Evolutionary conservation across 1,284 basidiomycete genomes (phyloP), one percentile per base, ranked within the genome.

Genomic region (Coniferiporia weirii): DNA sequence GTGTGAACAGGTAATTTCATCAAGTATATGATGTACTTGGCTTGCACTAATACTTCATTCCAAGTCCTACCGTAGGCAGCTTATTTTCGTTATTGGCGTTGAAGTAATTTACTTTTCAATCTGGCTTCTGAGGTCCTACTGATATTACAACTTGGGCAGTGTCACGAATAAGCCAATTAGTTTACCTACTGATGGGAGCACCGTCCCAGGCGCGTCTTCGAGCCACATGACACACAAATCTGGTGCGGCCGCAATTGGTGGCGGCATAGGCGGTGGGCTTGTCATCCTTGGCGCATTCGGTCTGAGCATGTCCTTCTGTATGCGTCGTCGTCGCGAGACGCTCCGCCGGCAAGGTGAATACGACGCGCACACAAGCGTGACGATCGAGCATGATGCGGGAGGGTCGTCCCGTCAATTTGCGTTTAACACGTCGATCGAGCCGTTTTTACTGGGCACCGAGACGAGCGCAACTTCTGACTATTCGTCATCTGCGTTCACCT

Each of bases 41-140:
- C n/a, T n/a, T 49, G 10, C 48, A 61, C 34, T 61, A 66, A 46
- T 9, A 53, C 20, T 63, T 67, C 38, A 63, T 68, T 67, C 57
- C 35, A 73, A n/a, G 72, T 60, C 68, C 73, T 34, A 70, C 69
- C 10, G 67, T 70, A 63, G 73, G 74, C 13, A 73, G 72, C 0
- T 65, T 72, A 63, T 72, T 69, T 54, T 63, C 72, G 3, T 27
- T 72, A 4, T 62, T 74, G 6, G 67, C 70, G 1, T 61, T 73
- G 22, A 70, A 66, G 72, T 74, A 46, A 35, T 63, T 54, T 17
- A 17, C 27, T 3, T 50, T 27, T 45, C 20, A 22, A 10, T 34
- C 2, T 15, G 12, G 3, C 2, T 48, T 19, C 12, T 13, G 40
- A 43, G 3, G 2, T 43, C 40, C 7, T n/a, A 43, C 12, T n/a